phyloP scores from a whole-genome alignment of 768 basidiomycete genomes.

The Neoboletus magnificus region DNA sequence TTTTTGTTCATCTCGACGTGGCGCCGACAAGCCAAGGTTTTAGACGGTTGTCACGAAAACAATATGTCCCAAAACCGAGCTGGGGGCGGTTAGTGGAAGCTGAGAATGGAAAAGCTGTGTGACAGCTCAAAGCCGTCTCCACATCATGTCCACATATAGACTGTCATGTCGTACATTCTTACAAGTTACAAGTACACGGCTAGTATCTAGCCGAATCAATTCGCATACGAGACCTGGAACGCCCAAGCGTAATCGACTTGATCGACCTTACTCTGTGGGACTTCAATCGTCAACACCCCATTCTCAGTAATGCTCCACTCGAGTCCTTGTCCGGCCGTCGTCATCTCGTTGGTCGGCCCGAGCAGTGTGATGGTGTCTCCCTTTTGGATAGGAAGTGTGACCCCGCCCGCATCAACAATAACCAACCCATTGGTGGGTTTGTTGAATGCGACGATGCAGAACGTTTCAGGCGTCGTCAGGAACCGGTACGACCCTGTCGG shows the following conservation, averaged over 20 bases:
- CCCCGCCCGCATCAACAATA: conserved; percentile 32
- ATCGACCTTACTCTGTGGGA: conserved; percentile 23
- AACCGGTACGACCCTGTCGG: conserved; percentile 39
- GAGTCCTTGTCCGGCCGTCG: conserved; percentile 13
- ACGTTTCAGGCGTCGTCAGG: conserved; percentile 46
- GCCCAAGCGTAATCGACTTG: conserved; percentile 39
- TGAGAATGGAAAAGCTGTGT: not conserved
- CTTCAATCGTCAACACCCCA: conserved; percentile 32
- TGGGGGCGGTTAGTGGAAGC: not conserved
- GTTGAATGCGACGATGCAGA: conserved; percentile 47
- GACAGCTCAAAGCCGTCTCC: not conserved
- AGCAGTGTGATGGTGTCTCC: conserved; percentile 46
- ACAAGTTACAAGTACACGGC: not conserved
- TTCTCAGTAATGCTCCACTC: conserved; percentile 31
- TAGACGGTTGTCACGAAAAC: not conserved
- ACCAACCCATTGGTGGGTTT: conserved; percentile 34
- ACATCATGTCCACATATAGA: not conserved
- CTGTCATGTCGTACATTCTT: not conserved
- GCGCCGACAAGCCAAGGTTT: not conserved
- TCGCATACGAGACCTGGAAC: conserved; percentile 36
- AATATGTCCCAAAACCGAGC: conserved; percentile 4
- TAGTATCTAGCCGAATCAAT: not conserved
- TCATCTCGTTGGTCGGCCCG: conserved; percentile 20
- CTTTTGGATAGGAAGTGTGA: conserved; percentile 39
- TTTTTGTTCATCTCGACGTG: conserved; percentile 1